These are phyloP conservation scores for Phaseolus lunatus DNA, from an alignment of 306 rosid species.

Conservation along the genomic window DNA sequence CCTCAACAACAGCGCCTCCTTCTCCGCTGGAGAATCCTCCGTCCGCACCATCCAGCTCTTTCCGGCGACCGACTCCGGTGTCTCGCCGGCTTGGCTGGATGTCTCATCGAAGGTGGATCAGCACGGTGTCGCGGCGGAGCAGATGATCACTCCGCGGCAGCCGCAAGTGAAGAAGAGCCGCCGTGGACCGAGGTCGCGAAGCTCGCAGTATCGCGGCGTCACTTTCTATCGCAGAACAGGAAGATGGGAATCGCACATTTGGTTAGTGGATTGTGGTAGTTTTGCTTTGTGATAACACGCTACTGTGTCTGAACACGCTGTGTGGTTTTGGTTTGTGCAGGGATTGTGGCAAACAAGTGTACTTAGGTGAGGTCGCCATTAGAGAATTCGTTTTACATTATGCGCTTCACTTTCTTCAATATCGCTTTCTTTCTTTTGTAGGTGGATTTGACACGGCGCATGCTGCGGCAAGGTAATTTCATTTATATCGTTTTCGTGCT, in stretches of 20 bases:
- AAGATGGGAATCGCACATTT: constrained; percentile 97
- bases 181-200: constrained; percentile 87
- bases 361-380: constrained; percentile 70
- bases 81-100: constrained; percentile 55
- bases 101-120: constrained; percentile 42
- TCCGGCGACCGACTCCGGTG: constrained; percentile 41
- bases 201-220: constrained; percentile 97
- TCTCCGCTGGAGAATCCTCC: not conserved
- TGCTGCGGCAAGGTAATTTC: constrained; percentile 82
- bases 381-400: constrained; percentile 2
- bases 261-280: constrained; percentile 52
- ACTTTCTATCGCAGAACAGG: constrained; percentile 94
- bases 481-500: constrained; percentile 13
- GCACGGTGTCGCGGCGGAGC: constrained; percentile 47
- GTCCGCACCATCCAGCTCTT: constrained; percentile 74
- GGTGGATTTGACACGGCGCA: constrained; percentile 97
- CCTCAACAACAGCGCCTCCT: constrained; percentile 44
- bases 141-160: constrained; percentile 46
- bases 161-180: constrained; percentile 80
- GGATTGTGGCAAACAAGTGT: constrained; percentile 95
- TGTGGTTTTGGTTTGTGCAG: constrained; percentile 49
- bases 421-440: constrained; percentile 32
- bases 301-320: constrained; percentile 28
- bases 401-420: constrained; percentile 23
- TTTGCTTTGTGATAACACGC: not conserved